Evolutionary conservation across 169 alveolate species (phyloP).

Genomic region (Cryptosporidium parvum): DNA sequence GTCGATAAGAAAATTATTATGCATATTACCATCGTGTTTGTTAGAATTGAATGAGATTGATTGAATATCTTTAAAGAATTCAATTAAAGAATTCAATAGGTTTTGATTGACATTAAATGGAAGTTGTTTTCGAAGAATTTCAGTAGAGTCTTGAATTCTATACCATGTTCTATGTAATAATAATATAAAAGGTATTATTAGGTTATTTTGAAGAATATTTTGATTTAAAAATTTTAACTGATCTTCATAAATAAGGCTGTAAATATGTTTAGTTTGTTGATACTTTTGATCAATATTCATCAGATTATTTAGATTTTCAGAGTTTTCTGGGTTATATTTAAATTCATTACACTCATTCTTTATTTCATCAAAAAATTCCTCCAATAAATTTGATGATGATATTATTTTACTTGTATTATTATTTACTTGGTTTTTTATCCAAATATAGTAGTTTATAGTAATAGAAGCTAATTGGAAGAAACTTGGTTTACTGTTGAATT

Average conservation of each 20-base stretch:
- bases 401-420: neutral
- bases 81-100: slow-evolving; percentile 3
- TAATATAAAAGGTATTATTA: slow-evolving; percentile 3
- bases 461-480: slow-evolving; percentile 36
- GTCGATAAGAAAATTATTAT: neutral
- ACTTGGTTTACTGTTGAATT: neutral
- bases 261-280: slow-evolving; percentile 10
- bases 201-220: neutral
- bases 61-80: neutral
- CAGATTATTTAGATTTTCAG: neutral
- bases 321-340: neutral
- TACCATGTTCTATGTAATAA: slow-evolving; percentile 62
- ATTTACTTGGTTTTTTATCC: slow-evolving; percentile 1
- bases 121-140: neutral
- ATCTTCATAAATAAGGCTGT: slow-evolving; percentile 7
- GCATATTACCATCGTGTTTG: neutral
- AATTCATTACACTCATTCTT: neutral
- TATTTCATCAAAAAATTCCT: slow-evolving; percentile 1
- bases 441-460: slow-evolving; percentile 5
- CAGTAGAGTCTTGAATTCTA: slow-evolving; percentile 57
- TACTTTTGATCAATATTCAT: slow-evolving; percentile 12
- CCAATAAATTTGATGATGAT: neutral
- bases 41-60: neutral
- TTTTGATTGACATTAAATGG: neutral
- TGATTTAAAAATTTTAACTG: slow-evolving; percentile 7